Evolutionary conservation across 2,329 filamentous ascomycete genomes (phyloP).

Genomic region (Gliomastix tumulicola): DNA sequence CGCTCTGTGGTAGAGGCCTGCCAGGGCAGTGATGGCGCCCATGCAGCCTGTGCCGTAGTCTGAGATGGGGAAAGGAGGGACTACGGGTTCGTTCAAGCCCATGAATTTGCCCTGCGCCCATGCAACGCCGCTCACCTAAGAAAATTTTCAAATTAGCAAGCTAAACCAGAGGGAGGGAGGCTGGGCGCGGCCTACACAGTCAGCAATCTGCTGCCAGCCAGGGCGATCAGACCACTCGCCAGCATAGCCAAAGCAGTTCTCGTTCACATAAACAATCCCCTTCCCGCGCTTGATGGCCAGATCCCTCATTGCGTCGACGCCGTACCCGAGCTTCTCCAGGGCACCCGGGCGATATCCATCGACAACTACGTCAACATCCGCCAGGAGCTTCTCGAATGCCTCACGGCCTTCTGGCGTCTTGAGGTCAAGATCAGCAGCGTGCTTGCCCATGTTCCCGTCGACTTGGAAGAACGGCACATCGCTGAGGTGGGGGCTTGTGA

Average conservation of each 20-base stretch:
- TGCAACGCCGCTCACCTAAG: constrained; percentile 45
- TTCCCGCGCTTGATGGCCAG: constrained; percentile 47
- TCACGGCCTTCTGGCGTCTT: constrained; percentile 44
- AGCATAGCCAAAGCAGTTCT: constrained; percentile 62
- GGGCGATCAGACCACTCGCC: constrained; percentile 55
- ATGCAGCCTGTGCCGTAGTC: constrained; percentile 68
- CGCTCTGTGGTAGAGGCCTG: constrained; percentile 55
- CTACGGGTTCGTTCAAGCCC: constrained; percentile 40
- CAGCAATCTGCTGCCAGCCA: constrained; percentile 68
- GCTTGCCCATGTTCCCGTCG: constrained; percentile 67
- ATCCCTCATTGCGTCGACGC: constrained; percentile 43
- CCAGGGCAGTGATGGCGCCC: constrained; percentile 60
- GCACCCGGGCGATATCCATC: constrained; percentile 65
- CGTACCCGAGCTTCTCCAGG: constrained; percentile 57
- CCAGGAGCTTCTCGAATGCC: constrained; percentile 51
- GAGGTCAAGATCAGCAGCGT: constrained; percentile 56
- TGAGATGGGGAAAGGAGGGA: constrained; percentile 58
- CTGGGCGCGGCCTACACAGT: constrained; percentile 43
- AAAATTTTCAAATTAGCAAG: neutral
- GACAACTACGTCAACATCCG: constrained; percentile 55
- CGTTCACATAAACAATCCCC: constrained; percentile 61
- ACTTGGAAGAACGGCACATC: constrained; percentile 69
- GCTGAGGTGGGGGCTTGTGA: constrained; percentile 60
- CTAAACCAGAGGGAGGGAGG: neutral
- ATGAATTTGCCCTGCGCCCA: constrained; percentile 46